Base-by-base conservation (phyloP, 2,329 filamentous ascomycete species). In the Beauveria medogensis region DNA sequence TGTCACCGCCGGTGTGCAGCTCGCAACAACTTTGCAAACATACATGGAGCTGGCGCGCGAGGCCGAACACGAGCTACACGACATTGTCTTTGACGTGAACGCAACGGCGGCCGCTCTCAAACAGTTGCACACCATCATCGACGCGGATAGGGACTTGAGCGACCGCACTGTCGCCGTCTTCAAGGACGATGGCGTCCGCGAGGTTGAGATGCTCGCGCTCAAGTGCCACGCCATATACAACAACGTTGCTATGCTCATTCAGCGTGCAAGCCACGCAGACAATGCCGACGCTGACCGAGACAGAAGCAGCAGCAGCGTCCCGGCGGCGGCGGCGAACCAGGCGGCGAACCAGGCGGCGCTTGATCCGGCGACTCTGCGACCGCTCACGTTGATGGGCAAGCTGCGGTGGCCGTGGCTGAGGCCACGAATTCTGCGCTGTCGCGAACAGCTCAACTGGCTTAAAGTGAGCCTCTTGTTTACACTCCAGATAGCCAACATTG, bases 71-170 rank as follows among this genome's bases (percentile, higher is more conserved):
- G 52, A 41, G 43, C 59, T 60, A 18, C 52, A 48, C 40, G 59
- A 60, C 30, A 60, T 55, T 28, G 50, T 60, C 2, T 60, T 60
- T 24, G 59, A 60, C 3, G 51, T 60, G 3, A 60, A 60, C 20
- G 59, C 59, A 41, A 60, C 59, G 18, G 26, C 37, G 3, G 10
- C 51, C 30, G 51, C 51, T 4, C 30, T 53, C 10, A 53, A 50
- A 20, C 56, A 59, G 47, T 47, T 59, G n/a, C 56, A 59, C 43
- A 18, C 47, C 28, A 59, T 59, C 20, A 26, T 59, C 46, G 56
- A 52, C 47, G 34, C 28, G 3, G 56, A 59, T 24, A 41, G 30
- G 14, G 34, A 53, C 14, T 7, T 30, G 30, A 24, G 30, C 34
- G 51, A 53, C 52, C 34, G 34, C 34, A 37, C 34, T 37, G 34